Conservation (phyloP, 257 asterid species). For the Nicotiana noctiflora region DNA sequence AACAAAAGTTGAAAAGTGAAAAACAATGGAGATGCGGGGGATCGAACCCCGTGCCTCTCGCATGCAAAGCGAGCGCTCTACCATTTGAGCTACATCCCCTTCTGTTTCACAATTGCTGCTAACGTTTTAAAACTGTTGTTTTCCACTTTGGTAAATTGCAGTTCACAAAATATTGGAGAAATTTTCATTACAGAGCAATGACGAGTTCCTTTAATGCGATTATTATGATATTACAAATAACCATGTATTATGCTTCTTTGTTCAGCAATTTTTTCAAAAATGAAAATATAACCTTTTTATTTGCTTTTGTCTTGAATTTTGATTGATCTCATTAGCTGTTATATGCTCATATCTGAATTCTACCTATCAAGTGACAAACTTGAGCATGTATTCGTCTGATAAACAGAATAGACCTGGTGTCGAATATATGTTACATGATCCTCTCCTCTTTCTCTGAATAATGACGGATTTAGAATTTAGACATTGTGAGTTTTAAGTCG, state of each 20-base stretch:
- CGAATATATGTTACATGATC: conserved; percentile 19
- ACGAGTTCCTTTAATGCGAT: too few relatives aligned
- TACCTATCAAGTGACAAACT: conserved; percentile 69
- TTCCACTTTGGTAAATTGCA: too few relatives aligned
- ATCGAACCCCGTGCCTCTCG: conserved; percentile 99
- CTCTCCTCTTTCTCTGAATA: background rate
- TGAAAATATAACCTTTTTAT: too few relatives aligned
- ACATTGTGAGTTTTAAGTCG: background rate
- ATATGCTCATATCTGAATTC: conserved; percentile 52
- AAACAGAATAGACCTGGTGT: conserved; percentile 82
- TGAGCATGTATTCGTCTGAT: conserved; percentile 75
- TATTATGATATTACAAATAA: too few relatives aligned
- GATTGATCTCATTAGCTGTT: too few relatives aligned
- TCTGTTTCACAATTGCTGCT: too few relatives aligned
- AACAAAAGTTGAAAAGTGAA: too few relatives aligned
- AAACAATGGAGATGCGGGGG: conserved; percentile 90
- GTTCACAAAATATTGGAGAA: too few relatives aligned
- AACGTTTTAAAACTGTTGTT: too few relatives aligned
- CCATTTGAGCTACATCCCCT: conserved; percentile 99
- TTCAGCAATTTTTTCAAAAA: too few relatives aligned
- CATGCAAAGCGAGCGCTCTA: conserved; percentile 99
- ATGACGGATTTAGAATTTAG: background rate
- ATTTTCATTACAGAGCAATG: too few relatives aligned
- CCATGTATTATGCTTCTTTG: too few relatives aligned
- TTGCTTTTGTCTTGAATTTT: background rate